These are phyloP conservation scores for Schwanniomyces yamadae DNA, from an alignment of 805 yeast genomes.

Conservation along the genomic window DNA sequence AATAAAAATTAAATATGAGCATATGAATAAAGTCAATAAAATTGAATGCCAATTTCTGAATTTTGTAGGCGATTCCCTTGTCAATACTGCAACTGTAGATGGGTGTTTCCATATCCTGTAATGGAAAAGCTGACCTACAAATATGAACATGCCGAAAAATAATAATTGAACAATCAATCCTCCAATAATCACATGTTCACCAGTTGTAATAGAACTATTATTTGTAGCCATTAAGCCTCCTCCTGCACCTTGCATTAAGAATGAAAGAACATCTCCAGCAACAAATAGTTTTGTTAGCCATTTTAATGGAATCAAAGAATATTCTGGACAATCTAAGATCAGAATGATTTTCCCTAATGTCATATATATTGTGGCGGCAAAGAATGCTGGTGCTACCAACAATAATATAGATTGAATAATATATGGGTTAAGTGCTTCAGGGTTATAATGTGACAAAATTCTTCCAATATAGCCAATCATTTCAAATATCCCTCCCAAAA, in stretches of 20 bases:
- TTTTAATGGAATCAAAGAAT: constrained; percentile 17
- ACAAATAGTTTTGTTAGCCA: constrained; percentile 26
- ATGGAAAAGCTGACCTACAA: constrained; percentile 14
- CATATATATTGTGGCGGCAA: constrained; percentile 32
- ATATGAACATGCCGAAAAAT: constrained; percentile 26
- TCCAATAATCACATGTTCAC: constrained; percentile 20
- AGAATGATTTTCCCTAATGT: constrained; percentile 22
- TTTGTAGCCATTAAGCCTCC: constrained; percentile 27
- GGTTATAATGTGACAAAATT: constrained; percentile 12
- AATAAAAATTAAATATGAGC: constrained; percentile 21
- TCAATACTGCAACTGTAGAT: neutral
- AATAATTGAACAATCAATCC: constrained; percentile 30
- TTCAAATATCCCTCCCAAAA: constrained; percentile 23
- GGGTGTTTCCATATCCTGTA: constrained; percentile 4
- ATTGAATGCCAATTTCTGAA: constrained; percentile 9
- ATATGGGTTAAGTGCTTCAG: constrained; percentile 13
- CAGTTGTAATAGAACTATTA: constrained; percentile 9
- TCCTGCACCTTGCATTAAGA: constrained; percentile 28
- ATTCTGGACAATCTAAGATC: constrained; percentile 14
- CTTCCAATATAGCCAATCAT: constrained; percentile 24
- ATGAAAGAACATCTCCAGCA: constrained; percentile 27
- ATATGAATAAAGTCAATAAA: constrained; percentile 4
- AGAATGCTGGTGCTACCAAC: constrained; percentile 29
- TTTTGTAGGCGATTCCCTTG: constrained; percentile 1
- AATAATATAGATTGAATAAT: constrained; percentile 22